Base-by-base conservation (phyloP, 2,329 filamentous ascomycete species). In the Clarireedia hainanense region DNA sequence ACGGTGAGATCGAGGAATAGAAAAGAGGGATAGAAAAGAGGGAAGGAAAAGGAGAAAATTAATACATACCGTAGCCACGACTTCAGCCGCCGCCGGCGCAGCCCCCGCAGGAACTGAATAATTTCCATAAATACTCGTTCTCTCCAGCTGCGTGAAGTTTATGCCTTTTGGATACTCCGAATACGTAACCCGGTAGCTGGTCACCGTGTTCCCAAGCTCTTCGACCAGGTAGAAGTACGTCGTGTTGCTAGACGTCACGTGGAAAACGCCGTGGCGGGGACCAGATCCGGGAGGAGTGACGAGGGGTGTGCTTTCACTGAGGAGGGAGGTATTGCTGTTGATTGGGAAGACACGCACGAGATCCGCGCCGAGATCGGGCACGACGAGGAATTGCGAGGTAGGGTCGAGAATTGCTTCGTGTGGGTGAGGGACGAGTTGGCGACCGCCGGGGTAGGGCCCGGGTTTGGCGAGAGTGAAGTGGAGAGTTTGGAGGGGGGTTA, bases 131-230 rank as follows among this genome's bases (percentile, higher is more conserved):
- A 73, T 77, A 45, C 70, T 75, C 58, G 73, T 76, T 45, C 60
- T 68, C 67, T 76, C 83, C 48, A 79, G 58, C 63, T 76, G 72
- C 17, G 63, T 63, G 58, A 84, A 78, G 5, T n/a, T 39, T 5
- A 82, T 39, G 69, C 6, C 39, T 69, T 69, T 9, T 14, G 23
- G 2, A 0, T 7, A n/a, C 2, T 62, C 64, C 23, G 66, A 67
- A 65, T 87, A 87, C 0, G 64, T 67, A 30, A 86, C 79, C 40
- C 75, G 68, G 65, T 81, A 88, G 14, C 76, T 78, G 6, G 76
- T 71, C 42, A 77, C 63, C 1, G 66, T 71, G 60, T 72, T 75
- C 20, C 64, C 65, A 9, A 81, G 64, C 64, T 83, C 80, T 36
- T 74, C 71, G 9, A 75, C 71, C 0, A 80, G 67, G 62, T 73